A percentile compares a stretch with the other conserved stretches of the same genome.
phyloP scores from a whole-genome alignment of 106 monocot genomes.

The Amphibolis antarctica region DNA sequence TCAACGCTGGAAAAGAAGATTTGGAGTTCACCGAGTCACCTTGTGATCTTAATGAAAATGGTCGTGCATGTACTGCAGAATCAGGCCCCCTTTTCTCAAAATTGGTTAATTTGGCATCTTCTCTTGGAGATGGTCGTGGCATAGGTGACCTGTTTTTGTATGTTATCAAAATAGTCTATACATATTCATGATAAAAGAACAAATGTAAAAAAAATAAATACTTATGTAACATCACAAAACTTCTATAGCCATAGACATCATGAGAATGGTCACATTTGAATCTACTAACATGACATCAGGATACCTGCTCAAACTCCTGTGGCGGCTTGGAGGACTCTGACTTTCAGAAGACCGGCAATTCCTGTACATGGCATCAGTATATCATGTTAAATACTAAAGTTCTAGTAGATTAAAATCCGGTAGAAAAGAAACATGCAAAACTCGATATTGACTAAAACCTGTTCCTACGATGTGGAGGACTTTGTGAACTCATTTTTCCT shows the following conservation, averaged over 20 bases:
- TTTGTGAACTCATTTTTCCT: constrained; percentile 3
- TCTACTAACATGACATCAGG: constrained; percentile 15
- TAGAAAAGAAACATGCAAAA: background rate
- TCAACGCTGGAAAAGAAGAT: background rate
- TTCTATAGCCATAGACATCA: constrained; percentile 12
- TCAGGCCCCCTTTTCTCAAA: constrained; percentile 4
- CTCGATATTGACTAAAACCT: constrained; percentile 14
- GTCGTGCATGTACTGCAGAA: background rate
- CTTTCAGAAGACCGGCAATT: constrained; percentile 23
- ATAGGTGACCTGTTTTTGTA: constrained; percentile 22
- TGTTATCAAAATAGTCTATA: background rate
- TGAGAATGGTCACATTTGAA: constrained; percentile 12
- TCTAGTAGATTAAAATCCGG: background rate
- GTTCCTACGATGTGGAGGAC: constrained; percentile 25
- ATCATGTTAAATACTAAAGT: constrained; percentile 6
- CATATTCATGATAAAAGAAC: background rate
- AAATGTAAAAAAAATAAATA: background rate
- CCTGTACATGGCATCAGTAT: constrained; percentile 20
- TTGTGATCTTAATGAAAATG: constrained; percentile 19
- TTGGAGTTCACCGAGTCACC: constrained; percentile 5
- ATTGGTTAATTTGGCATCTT: background rate
- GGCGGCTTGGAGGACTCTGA: constrained; percentile 25
- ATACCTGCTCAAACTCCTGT: constrained; percentile 36
- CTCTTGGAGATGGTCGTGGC: constrained; percentile 3
- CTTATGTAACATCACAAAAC: constrained; percentile 6